phyloP scores from a whole-genome alignment of 495 filamentous ascomycete species.

The Talaromyces liani region DNA sequence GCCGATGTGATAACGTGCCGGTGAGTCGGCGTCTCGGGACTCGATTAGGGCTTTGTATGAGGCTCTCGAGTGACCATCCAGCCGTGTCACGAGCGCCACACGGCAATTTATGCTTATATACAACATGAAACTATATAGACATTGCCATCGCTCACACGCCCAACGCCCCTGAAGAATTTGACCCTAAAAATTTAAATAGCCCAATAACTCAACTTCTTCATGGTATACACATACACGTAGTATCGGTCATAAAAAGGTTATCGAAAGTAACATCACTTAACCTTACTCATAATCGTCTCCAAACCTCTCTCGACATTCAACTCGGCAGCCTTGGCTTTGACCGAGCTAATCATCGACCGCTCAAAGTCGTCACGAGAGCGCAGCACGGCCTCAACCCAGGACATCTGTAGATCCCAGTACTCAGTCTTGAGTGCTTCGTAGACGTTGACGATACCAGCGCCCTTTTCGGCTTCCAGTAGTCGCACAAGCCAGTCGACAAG shows the following conservation, averaged over 20 bases:
- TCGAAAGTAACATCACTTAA: conserved; percentile 45
- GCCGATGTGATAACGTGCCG: neutral
- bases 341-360: conserved; percentile 72
- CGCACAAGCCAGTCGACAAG: conserved; percentile 74
- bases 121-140: neutral
- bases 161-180: neutral
- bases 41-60: neutral
- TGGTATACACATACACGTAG: neutral
- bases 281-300: conserved; percentile 87
- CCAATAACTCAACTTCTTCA: neutral
- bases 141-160: neutral
- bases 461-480: conserved; percentile 70
- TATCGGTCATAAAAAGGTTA: neutral
- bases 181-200: neutral
- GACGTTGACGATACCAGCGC: conserved; percentile 54
- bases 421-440: conserved; percentile 76
- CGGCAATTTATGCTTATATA: conserved; percentile 3
- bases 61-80: neutral
- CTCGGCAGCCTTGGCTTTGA: conserved; percentile 81
- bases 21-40: neutral
- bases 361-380: conserved; percentile 89
- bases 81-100: neutral
- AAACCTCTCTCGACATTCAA: conserved; percentile 66
- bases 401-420: conserved; percentile 92
- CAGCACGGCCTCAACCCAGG: conserved; percentile 94